phyloP scores from a whole-genome alignment of 805 yeast genomes.

The Wickerhamomyces rabaulensis region DNA sequence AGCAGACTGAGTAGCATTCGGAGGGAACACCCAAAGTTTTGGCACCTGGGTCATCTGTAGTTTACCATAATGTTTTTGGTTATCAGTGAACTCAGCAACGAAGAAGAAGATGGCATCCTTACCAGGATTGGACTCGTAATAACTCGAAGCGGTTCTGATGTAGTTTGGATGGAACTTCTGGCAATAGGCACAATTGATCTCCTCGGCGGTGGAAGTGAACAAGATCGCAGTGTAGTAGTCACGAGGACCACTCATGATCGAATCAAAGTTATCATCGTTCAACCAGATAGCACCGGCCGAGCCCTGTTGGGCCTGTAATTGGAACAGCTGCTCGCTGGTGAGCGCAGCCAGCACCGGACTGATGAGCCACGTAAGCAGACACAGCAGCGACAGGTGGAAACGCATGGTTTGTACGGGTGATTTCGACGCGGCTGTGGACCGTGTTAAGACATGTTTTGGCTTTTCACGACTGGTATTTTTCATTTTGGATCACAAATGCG shows the following conservation, averaged over 20 bases:
- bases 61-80: slow-evolving; percentile 34
- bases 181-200: slow-evolving; percentile 46
- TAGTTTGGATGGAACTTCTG: slow-evolving; percentile 35
- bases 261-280: slow-evolving; percentile 32
- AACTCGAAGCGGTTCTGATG: slow-evolving; percentile 36
- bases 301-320: slow-evolving; percentile 7
- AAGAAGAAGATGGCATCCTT: slow-evolving; percentile 39
- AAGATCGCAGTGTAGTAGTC: slow-evolving; percentile 46
- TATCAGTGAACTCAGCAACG: slow-evolving; percentile 45
- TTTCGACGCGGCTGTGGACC: too few species aligned
- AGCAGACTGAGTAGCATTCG: slow-evolving; percentile 24
- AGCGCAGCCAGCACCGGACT: slow-evolving; percentile 8
- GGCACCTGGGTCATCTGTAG: slow-evolving; percentile 51
- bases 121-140: slow-evolving; percentile 38
- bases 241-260: slow-evolving; percentile 40
- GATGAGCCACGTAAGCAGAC: not conserved
- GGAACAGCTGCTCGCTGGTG: slow-evolving; percentile 9
- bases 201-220: slow-evolving; percentile 43
- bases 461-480: too few species aligned
- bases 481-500: too few species aligned
- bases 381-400: not conserved
- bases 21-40: slow-evolving; percentile 64
- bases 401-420: not conserved
- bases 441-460: too few species aligned
- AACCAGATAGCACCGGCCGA: slow-evolving; percentile 33